These are phyloP conservation scores for Excoecaria cochinchinensis DNA, from an alignment of 345 rosid species.

Conservation along the genomic window DNA sequence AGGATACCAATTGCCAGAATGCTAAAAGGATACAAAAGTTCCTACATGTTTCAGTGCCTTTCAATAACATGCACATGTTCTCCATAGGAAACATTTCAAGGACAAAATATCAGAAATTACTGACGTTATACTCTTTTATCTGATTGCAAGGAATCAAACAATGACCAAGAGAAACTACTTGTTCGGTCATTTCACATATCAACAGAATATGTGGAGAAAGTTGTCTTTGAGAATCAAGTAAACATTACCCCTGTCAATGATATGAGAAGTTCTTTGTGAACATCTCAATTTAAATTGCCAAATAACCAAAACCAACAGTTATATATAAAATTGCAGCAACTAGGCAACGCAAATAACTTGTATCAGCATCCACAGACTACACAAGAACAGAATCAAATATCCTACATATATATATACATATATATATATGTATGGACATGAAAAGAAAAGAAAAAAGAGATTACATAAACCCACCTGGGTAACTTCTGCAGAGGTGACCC, in stretches of 20 bases:
- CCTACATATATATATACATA: too few species aligned
- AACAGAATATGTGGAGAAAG: neutral
- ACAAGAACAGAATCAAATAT: neutral
- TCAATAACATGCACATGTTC: neutral
- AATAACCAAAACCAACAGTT: neutral
- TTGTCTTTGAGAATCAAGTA: neutral
- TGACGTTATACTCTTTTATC: neutral
- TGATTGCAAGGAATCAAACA: neutral
- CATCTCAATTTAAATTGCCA: neutral
- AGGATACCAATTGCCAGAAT: neutral
- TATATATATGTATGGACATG: neutral
- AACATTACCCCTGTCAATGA: neutral
- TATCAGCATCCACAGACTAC: neutral
- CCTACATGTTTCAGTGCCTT: too few species aligned
- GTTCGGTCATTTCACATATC: neutral
- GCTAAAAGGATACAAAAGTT: neutral
- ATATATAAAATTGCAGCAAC: neutral
- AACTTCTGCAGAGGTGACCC: conserved; percentile 41
- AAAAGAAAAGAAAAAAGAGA: neutral
- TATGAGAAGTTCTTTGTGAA: neutral
- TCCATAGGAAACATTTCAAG: neutral
- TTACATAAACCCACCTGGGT: conserved; percentile 28
- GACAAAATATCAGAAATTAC: neutral
- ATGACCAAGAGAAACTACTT: neutral
- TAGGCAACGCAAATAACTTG: neutral